Evolutionary conservation across 169 alveolate genomes (phyloP).

Genomic region (Cyclospora cayetanensis): DNA sequence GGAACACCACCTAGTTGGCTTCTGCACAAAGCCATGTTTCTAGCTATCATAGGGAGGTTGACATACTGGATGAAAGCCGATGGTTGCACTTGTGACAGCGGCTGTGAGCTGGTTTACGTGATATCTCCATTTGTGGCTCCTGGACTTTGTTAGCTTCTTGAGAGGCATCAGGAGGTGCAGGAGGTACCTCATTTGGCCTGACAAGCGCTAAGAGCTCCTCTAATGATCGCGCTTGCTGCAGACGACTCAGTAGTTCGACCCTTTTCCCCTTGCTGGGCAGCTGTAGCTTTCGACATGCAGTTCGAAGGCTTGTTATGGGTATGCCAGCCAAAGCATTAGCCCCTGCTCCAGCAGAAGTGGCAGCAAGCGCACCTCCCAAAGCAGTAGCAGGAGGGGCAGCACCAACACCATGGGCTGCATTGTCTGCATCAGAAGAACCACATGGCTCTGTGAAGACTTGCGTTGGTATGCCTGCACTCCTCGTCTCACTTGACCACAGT

Average conservation of each 20-base stretch:
- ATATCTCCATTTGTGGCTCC: not conserved
- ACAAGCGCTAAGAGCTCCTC: not conserved
- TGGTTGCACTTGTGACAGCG: conserved; percentile 7
- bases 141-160: too few relatives aligned
- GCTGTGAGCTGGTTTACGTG: not conserved
- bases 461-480: too few relatives aligned
- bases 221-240: not conserved
- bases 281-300: conserved; percentile 35
- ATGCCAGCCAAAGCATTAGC: not conserved
- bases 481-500: too few relatives aligned
- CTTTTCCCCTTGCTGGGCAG: conserved; percentile 48
- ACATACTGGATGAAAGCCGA: not conserved
- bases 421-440: not conserved
- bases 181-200: not conserved
- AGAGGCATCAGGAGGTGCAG: not conserved
- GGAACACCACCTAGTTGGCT: too few relatives aligned
- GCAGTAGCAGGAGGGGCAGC: not conserved
- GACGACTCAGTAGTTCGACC: not conserved
- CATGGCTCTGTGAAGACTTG: too few relatives aligned
- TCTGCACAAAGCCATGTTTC: too few relatives aligned
- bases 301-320: conserved; percentile 2
- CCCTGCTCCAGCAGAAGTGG: not conserved
- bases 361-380: not conserved
- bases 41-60: too few relatives aligned
- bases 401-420: not conserved